Percentiles rank a stretch among this genome's conserved stretches.
Evolutionary conservation across 495 filamentous ascomycete species (phyloP).

Genomic region (Copromyces sp.): DNA sequence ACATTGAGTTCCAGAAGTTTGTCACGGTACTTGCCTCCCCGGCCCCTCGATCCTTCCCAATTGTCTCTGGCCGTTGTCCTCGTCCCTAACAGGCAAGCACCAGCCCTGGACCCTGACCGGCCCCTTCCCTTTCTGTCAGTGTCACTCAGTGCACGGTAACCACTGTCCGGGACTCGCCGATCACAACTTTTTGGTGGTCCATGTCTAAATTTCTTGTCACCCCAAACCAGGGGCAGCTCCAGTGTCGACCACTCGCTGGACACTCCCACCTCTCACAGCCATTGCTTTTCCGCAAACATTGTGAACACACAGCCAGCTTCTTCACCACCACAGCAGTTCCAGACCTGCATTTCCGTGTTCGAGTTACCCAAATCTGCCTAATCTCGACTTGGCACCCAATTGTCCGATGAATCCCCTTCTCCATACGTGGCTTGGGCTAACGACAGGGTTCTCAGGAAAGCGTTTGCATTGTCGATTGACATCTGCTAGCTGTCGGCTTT

Average conservation of each 20-base stretch:
- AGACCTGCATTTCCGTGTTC: not conserved
- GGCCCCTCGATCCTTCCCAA: not conserved
- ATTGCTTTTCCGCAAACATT: not conserved
- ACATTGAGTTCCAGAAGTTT: not conserved
- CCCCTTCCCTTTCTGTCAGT: not conserved
- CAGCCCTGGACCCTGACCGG: not conserved
- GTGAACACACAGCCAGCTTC: not conserved
- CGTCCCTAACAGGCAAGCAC: not conserved
- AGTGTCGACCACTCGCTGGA: not conserved
- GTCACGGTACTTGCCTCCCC: not conserved
- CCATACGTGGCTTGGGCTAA: not conserved
- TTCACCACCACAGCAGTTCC: not conserved
- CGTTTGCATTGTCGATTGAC: not conserved
- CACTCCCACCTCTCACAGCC: not conserved
- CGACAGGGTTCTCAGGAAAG: not conserved
- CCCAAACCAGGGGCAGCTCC: not conserved
- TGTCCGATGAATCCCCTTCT: not conserved
- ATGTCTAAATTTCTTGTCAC: not conserved
- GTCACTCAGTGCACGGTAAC: not conserved
- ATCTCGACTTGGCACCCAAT: not conserved
- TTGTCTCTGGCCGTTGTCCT: not conserved
- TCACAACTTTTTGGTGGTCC: not conserved
- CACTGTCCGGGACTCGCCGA: not conserved
- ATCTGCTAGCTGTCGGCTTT: not conserved
- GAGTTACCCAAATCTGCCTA: not conserved